Conservation (phyloP, 768 basidiomycete species). For the Vishniacozyma victoriae region DNA sequence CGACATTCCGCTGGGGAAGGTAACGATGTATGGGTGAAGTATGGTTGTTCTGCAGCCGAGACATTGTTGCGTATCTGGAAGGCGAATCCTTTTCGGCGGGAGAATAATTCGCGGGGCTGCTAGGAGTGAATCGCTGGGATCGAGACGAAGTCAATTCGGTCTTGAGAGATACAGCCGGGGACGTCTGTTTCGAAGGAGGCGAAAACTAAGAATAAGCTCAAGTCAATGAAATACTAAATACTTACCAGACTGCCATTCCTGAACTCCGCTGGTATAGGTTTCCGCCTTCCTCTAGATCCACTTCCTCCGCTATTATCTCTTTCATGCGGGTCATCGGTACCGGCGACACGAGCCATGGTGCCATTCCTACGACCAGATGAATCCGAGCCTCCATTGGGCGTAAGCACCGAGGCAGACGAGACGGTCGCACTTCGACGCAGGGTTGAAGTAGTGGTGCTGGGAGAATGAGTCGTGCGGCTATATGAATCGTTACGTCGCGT, state of each 20-base stretch:
- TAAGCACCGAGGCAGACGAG: conserved; percentile 1
- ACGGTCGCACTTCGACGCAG: conserved; percentile 8
- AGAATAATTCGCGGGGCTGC: too few relatives aligned
- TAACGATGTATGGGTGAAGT: conserved; percentile 6
- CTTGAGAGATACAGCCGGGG: too few relatives aligned
- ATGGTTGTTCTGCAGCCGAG: conserved; percentile 3
- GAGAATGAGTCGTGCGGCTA: conserved; percentile 2
- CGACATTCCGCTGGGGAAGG: conserved; percentile 1
- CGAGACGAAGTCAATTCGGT: too few relatives aligned
- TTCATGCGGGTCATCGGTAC: conserved; percentile 10
- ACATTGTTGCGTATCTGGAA: conserved; percentile 1
- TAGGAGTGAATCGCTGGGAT: too few relatives aligned
- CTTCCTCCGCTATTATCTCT: conserved; percentile 31
- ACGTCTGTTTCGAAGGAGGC: conserved; percentile 24
- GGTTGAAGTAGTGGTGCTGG: conserved; percentile 1
- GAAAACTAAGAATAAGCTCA: too few relatives aligned
- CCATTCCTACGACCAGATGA: neutral
- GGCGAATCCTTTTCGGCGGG: conserved; percentile 4
- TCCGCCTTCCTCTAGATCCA: conserved; percentile 22
- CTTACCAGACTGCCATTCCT: conserved; percentile 17
- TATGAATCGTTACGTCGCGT: conserved; percentile 6
- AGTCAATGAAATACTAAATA: neutral
- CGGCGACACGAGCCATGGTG: neutral
- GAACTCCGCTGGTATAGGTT: conserved; percentile 31
- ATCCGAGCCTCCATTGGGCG: conserved; percentile 1